Evolutionary conservation across 148 eudicot genomes (phyloP).

Genomic region (Linanthus parryae): DNA sequence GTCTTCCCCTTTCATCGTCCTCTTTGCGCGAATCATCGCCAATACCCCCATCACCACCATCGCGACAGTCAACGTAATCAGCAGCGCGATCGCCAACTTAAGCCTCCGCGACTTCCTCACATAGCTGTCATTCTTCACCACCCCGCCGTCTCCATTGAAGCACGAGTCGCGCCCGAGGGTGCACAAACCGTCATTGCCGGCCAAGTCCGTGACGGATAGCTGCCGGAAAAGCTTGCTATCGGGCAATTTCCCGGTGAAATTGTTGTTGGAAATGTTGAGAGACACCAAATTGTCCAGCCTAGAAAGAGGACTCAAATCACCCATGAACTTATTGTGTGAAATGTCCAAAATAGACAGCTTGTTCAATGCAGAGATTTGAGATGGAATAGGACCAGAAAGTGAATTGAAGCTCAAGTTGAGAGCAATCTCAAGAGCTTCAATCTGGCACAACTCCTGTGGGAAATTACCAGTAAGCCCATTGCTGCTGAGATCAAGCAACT

Average conservation of each 20-base stretch:
- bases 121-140: constrained; percentile 10
- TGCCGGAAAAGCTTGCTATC: constrained; percentile 75
- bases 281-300: constrained; percentile 62
- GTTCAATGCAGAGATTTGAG: constrained; percentile 47
- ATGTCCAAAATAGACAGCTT: constrained; percentile 65
- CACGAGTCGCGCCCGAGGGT: constrained; percentile 32
- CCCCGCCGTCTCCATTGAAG: not conserved
- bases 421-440: constrained; percentile 66
- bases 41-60: constrained; percentile 62
- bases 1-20: constrained; percentile 30
- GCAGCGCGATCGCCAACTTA: constrained; percentile 52
- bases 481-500: constrained; percentile 72
- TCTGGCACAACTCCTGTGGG: constrained; percentile 46
- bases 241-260: constrained; percentile 67
- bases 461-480: constrained; percentile 50
- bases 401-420: constrained; percentile 58
- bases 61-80: constrained; percentile 46
- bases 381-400: constrained; percentile 53
- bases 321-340: constrained; percentile 63
- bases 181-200: constrained; percentile 59
- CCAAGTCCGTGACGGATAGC: constrained; percentile 39
- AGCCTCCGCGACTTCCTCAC: constrained; percentile 35
- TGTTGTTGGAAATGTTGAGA: constrained; percentile 63
- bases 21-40: constrained; percentile 57
- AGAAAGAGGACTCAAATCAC: constrained; percentile 43